These are phyloP conservation scores for Bocquillonia castaneifolia DNA, from an alignment of 441 rosid genomes.

Conservation along the genomic window DNA sequence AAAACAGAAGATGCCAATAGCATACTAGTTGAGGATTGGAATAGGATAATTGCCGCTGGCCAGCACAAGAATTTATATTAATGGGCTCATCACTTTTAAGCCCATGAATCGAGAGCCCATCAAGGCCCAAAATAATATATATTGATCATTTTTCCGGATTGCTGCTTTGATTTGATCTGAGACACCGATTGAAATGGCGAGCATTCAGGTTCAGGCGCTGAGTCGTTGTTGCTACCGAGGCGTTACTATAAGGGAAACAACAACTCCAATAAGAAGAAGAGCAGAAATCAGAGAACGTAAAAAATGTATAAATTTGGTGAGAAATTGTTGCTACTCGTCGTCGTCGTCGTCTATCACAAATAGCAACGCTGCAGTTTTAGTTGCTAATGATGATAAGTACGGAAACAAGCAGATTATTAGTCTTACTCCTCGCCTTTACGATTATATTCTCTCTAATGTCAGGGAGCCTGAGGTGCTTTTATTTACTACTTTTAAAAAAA, in stretches of 20 bases:
- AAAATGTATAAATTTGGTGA: slow-evolving; percentile 21
- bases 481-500: background rate
- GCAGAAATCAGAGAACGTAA: slow-evolving; percentile 2
- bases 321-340: slow-evolving; percentile 27
- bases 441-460: slow-evolving; percentile 73
- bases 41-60: too few relatives aligned
- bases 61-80: too few relatives aligned
- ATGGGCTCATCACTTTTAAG: too few relatives aligned
- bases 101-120: too few relatives aligned
- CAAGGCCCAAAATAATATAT: too few relatives aligned
- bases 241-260: too few relatives aligned
- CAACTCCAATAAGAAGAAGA: too few relatives aligned
- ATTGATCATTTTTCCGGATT: too few relatives aligned
- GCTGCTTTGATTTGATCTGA: too few relatives aligned
- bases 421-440: slow-evolving; percentile 71
- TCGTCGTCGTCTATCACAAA: background rate
- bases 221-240: too few relatives aligned
- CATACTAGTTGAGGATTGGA: too few relatives aligned
- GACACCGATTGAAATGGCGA: slow-evolving; percentile 24
- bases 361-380: slow-evolving; percentile 31
- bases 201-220: slow-evolving; percentile 27
- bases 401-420: slow-evolving; percentile 72
- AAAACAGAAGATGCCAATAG: too few relatives aligned
- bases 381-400: slow-evolving; percentile 57
- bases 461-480: slow-evolving; percentile 64